Evolutionary conservation across 225 moss, liverwort and hornwort genomes (phyloP), one percentile per base, ranked within the genome.

Genomic region (Pleurozium schreberi): DNA sequence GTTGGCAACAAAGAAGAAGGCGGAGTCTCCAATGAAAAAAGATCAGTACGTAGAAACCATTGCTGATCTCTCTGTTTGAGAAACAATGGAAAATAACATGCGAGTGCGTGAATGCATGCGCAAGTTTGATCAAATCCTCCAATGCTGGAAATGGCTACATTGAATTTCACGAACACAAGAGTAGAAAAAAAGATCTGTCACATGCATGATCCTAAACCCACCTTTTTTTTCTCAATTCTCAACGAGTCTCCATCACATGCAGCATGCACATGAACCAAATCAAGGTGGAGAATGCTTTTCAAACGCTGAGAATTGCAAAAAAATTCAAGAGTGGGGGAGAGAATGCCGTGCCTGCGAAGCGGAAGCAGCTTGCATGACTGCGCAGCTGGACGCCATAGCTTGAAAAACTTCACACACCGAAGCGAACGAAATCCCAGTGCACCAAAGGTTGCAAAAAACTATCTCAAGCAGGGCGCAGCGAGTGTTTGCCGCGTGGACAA

Each of bases 281-380:
- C 8, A 42, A 18, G 8, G 40, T 28, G 11, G 27, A 11, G 27
- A 58, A 18, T 18, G 18, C 12, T 42, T 30, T 59, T 11, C 59
- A 42, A 42, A 28, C 40, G 11, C 5, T 7, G 12, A 28, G 28
- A 57, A 28, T 18, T 69, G 69, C 69, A 84, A 84, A n/a, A 84
- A 85, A 38, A 19, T 36, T 36, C 49, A 75, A 61, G 20, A 49
- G 4, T 5, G 14, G 61, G 75, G 34, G 38, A 73, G 57, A 60
- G 22, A 75, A 68, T 18, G 59, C 22, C 60, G 30, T 80, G 87
- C 93, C 92, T 94, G 91, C n/a, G 91, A 84, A 43, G 88, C 50
- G 9, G 92, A 77, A 50, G 86, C 83, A 7, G 89, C 86, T 82
- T 86, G 89, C 94, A 93, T 90, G 62, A 85, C 87, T 71, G 90